Evolutionary conservation across 2,329 filamentous ascomycete genomes (phyloP).

Genomic region (Thielaviopsis populi): DNA sequence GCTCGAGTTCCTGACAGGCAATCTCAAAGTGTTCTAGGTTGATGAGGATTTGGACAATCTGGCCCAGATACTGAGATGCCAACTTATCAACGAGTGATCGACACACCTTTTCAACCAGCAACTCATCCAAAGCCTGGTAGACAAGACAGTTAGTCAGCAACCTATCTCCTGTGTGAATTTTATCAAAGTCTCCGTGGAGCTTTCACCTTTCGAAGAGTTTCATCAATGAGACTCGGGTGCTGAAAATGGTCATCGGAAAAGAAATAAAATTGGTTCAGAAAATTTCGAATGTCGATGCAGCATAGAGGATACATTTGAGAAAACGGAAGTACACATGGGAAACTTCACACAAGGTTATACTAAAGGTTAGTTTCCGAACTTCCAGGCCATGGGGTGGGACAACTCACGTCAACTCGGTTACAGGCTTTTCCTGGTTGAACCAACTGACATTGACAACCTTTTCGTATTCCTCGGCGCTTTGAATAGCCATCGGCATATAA

Average conservation of each 20-base stretch:
- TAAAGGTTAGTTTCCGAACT: conserved; percentile 19
- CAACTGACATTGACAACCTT: conserved; percentile 93
- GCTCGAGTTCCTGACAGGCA: conserved; percentile 79
- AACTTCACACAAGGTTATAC: conserved; percentile 36
- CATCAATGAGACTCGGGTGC: conserved; percentile 76
- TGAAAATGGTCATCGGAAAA: conserved; percentile 95
- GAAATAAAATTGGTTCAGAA: conserved; percentile 95
- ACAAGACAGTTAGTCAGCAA: not conserved
- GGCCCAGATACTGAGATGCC: conserved; percentile 83
- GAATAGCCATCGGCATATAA: conserved; percentile 99
- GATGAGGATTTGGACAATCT: conserved; percentile 96
- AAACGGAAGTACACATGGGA: conserved; percentile 91
- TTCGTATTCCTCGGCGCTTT: conserved; percentile 77
- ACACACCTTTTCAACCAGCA: conserved; percentile 88
- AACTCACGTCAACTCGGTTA: conserved; percentile 58
- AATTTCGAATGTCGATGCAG: conserved; percentile 96
- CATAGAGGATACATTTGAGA: conserved; percentile 98
- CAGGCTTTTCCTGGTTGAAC: conserved; percentile 72
- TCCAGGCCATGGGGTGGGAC: not conserved
- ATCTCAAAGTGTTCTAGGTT: conserved; percentile 95
- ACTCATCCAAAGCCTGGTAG: conserved; percentile 70
- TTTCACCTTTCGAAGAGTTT: conserved; percentile 61
- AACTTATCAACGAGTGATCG: conserved; percentile 75
- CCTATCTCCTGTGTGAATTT: not conserved
- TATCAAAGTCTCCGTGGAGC: conserved; percentile 18